Evolutionary conservation across 164 flowering plant genomes (phyloP), one percentile per base, ranked within the genome.

Genomic region (Macadamia integrifolia): DNA sequence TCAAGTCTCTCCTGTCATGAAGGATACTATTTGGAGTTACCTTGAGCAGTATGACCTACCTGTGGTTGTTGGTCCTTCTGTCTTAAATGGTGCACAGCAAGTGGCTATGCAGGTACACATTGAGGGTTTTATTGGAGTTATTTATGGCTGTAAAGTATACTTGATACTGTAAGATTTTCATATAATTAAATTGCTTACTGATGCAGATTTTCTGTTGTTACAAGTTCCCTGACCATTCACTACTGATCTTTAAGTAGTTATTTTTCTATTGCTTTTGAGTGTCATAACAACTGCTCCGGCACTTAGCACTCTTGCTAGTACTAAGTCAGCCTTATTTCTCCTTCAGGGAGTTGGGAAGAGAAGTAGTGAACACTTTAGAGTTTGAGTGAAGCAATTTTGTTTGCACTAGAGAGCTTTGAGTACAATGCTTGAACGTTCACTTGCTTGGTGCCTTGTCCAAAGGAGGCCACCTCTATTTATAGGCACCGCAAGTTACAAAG

Each of bases 31-130:
- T 72, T 95, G 99, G 99, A 84, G 83, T 72, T 90, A 74, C 70
- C 95, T 95, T 77, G 99, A 95, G 79, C 97, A 85, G 79, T 95
- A 89, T 82, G 99, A 95, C 83, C 90, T 95, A 46, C 98, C 99
- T 11, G 96, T 94, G 18, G 93, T 92, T 69, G 96, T 95, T 73
- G 90, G 91, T 23, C 79, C 90, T 61, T 78, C 81, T 67, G 70
- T 64, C 58, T 85, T 87, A 59, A 77, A 63, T 73, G 74, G 67
- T 72, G 76, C 70, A 14, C 87, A 83, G 66, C 72, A 84, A 29
- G 68, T 85, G 69, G 50, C 86, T 15, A 63, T 88, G 56, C 97
- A 87, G 92, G 98, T 93, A 70, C 49, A 60, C 18, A 17, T 31
- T 60, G 1, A 53, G 40, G 66, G 30, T 6, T 11, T 5, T 6